Evolutionary conservation across 371 early-diverging fungal species (phyloP).

Genomic region (Parasitella parasitica): DNA sequence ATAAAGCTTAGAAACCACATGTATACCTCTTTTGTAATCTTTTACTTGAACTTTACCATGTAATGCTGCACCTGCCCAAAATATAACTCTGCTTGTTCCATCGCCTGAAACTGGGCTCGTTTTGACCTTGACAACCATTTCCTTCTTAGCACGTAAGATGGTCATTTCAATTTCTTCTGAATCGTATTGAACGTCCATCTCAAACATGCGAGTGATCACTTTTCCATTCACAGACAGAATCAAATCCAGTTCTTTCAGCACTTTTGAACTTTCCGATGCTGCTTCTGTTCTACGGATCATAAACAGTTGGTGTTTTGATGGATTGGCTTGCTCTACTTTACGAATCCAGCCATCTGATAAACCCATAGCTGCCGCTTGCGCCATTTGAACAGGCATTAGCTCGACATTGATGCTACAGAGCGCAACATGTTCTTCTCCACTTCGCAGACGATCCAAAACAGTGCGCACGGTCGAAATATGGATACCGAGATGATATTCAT

Average conservation of each 20-base stretch:
- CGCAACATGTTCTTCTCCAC: constrained; percentile 36
- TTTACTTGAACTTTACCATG: constrained; percentile 43
- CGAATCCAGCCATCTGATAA: constrained; percentile 72
- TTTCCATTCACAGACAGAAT: constrained; percentile 73
- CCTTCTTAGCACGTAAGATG: constrained; percentile 67
- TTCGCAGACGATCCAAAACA: constrained; percentile 50
- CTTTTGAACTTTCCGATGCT: constrained; percentile 61
- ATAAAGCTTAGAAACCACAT: neutral
- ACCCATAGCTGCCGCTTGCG: constrained; percentile 80
- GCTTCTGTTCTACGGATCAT: constrained; percentile 72
- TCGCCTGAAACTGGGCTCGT: constrained; percentile 68
- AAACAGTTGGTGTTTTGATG: constrained; percentile 70
- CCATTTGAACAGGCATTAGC: constrained; percentile 72
- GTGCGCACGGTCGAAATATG: constrained; percentile 59
- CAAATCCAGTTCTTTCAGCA: constrained; percentile 75
- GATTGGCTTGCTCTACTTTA: constrained; percentile 71
- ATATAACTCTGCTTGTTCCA: constrained; percentile 64
- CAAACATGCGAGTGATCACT: constrained; percentile 66
- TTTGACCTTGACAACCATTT: constrained; percentile 60
- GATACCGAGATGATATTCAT: constrained; percentile 78
- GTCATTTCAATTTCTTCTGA: constrained; percentile 59
- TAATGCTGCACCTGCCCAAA: constrained; percentile 74
- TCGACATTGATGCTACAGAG: constrained; percentile 74
- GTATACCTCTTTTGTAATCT: neutral
- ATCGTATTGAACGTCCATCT: constrained; percentile 66